phyloP scores from a whole-genome alignment of 495 filamentous ascomycete genomes.

The Pseudoneurospora amorphoporcata region DNA sequence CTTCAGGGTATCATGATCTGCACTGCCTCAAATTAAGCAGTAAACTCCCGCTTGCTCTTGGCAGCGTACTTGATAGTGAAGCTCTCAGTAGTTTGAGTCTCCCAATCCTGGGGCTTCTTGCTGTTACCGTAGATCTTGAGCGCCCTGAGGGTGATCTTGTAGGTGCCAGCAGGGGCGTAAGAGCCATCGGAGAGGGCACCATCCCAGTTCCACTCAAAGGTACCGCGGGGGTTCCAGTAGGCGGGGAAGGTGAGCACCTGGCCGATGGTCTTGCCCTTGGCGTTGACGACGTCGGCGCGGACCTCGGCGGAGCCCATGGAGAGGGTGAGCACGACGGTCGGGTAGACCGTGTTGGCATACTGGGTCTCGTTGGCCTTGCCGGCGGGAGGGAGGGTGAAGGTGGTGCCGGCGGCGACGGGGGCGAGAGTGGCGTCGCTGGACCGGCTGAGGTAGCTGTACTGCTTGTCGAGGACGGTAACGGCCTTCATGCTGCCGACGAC shows the following conservation, averaged over 20 bases:
- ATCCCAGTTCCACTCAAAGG: slow-evolving; percentile 24
- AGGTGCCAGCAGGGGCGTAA: slow-evolving; percentile 32
- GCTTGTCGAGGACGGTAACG: slow-evolving; percentile 27
- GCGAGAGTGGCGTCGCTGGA: slow-evolving; percentile 19
- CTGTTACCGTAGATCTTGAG: slow-evolving; percentile 34
- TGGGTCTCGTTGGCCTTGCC: slow-evolving; percentile 25
- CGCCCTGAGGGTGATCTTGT: slow-evolving; percentile 34
- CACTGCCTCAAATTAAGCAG: neutral
- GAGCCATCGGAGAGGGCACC: slow-evolving; percentile 32
- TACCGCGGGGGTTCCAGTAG: slow-evolving; percentile 30
- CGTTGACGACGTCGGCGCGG: slow-evolving; percentile 32
- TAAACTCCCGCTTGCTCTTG: neutral
- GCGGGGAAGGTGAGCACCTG: slow-evolving; percentile 25
- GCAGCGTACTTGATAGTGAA: slow-evolving; percentile 19
- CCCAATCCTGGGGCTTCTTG: slow-evolving; percentile 7
- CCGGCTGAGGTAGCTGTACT: slow-evolving; percentile 23
- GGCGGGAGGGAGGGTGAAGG: slow-evolving; percentile 31
- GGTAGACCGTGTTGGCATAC: slow-evolving; percentile 18
- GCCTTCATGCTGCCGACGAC: slow-evolving; percentile 35
- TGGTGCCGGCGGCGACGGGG: slow-evolving; percentile 23
- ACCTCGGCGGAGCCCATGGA: slow-evolving; percentile 36
- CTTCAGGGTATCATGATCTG: neutral
- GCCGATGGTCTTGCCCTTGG: slow-evolving; percentile 26
- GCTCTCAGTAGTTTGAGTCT: slow-evolving; percentile 16
- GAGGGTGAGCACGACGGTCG: slow-evolving; percentile 21